Percentiles rank a stretch among this genome's conserved stretches.
Evolutionary conservation across 1,139 yeast species (phyloP).

Genomic region (Saccharomyces hybrid): DNA sequence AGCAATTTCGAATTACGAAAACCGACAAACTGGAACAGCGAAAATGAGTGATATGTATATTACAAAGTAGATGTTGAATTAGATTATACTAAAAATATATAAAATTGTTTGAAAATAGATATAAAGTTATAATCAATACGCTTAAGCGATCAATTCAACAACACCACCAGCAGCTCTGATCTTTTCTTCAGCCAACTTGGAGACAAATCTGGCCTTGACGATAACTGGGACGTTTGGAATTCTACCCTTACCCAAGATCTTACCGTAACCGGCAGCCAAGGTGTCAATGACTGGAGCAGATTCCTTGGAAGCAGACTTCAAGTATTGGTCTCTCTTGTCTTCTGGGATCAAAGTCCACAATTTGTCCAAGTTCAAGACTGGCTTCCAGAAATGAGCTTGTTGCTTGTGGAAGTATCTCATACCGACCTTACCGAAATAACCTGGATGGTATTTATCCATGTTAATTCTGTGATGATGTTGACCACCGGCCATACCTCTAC

Average conservation of each 20-base stretch:
- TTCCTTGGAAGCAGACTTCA: constrained; percentile 73
- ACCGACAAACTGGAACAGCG: not conserved
- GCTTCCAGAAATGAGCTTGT: constrained; percentile 94
- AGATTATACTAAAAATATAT: constrained; percentile 1
- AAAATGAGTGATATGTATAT: not conserved
- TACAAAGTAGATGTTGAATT: constrained; percentile 3
- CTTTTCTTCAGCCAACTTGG: constrained; percentile 99
- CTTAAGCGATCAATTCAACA: constrained; percentile 96
- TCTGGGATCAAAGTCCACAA: constrained; percentile 96
- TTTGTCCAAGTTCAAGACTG: constrained; percentile 96
- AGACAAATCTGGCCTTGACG: constrained; percentile 98
- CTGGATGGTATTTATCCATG: constrained; percentile 99
- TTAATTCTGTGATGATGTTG: constrained; percentile 99
- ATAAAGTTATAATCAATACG: constrained; percentile 10
- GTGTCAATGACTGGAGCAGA: constrained; percentile 99
- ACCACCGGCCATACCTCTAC: constrained; percentile 99
- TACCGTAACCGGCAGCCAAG: constrained; percentile 99
- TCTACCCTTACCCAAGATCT: constrained; percentile 99
- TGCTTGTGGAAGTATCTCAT: constrained; percentile 99
- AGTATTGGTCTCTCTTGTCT: constrained; percentile 92
- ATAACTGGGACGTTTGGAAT: constrained; percentile 97
- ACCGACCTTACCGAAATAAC: constrained; percentile 99
- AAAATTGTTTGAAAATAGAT: constrained; percentile 1
- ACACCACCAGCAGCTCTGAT: constrained; percentile 99
- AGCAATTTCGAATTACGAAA: not conserved